A percentile compares a stretch with the other conserved stretches of the same genome.
Evolutionary conservation across 441 rosid species (phyloP).

Genomic region (Melastoma candidum): DNA sequence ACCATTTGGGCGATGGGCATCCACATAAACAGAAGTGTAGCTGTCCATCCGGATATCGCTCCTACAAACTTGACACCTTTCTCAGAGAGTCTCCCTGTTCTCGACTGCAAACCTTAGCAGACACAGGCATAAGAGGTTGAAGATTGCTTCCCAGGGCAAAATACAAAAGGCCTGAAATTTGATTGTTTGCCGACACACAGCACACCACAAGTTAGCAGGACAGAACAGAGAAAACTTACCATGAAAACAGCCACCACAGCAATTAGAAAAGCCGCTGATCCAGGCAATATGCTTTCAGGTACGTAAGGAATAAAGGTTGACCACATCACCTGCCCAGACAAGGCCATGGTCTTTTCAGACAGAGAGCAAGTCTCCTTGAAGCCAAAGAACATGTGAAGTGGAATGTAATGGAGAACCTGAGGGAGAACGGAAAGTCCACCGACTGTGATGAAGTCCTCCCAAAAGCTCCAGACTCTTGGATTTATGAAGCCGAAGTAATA

Average conservation of each 20-base stretch:
- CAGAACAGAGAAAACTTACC: conserved; percentile 37
- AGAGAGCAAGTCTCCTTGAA: too few species aligned
- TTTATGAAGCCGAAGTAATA: conserved; percentile 46
- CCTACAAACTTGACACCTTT: conserved; percentile 56
- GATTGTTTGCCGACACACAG: too few species aligned
- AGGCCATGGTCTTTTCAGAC: conserved; percentile 9
- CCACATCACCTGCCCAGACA: conserved; percentile 69
- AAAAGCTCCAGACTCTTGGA: conserved; percentile 45
- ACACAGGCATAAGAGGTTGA: conserved; percentile 7
- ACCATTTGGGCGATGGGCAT: conserved; percentile 95
- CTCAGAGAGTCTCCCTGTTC: conserved; percentile 60
- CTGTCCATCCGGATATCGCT: conserved; percentile 88
- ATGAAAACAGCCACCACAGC: conserved; percentile 57
- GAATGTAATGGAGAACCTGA: conserved; percentile 37
- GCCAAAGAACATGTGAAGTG: not conserved
- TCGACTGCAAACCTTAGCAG: conserved; percentile 58
- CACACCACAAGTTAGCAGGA: not conserved
- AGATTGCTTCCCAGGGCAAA: conserved; percentile 2
- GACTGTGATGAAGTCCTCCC: conserved; percentile 82
- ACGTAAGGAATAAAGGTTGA: conserved; percentile 80
- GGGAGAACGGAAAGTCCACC: conserved; percentile 79
- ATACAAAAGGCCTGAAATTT: too few species aligned
- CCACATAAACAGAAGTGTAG: conserved; percentile 98
- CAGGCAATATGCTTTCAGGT: conserved; percentile 61
- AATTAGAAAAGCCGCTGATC: conserved; percentile 39